Conservation (phyloP, 768 basidiomycete genomes). For the Coprinopsis cinerea region DNA sequence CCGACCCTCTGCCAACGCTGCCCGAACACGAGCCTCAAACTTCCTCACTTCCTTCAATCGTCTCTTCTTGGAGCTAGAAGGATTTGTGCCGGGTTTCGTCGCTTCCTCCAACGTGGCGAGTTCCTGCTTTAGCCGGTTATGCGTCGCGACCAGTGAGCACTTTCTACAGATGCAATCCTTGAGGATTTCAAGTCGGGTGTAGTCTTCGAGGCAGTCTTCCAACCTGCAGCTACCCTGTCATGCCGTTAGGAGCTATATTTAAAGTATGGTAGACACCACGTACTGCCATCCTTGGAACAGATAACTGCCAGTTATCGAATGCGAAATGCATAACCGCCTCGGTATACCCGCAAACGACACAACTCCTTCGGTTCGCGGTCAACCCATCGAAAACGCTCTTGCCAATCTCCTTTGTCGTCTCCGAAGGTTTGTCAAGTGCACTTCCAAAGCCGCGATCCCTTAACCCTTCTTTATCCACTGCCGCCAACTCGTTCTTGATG, state of each 20-base stretch:
- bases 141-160: constrained; percentile 82
- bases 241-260: not conserved
- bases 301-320: constrained; percentile 80
- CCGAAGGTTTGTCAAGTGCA: constrained; percentile 32
- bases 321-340: constrained; percentile 91
- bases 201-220: constrained; percentile 82
- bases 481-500: constrained; percentile 75
- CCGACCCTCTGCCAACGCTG: constrained; percentile 63
- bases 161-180: constrained; percentile 91
- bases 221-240: constrained; percentile 58
- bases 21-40: constrained; percentile 54
- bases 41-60: constrained; percentile 65
- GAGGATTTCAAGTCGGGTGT: constrained; percentile 82
- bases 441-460: constrained; percentile 69
- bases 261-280: constrained; percentile 23
- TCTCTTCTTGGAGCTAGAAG: constrained; percentile 70
- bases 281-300: constrained; percentile 60
- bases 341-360: constrained; percentile 86
- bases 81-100: constrained; percentile 31
- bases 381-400: constrained; percentile 85
- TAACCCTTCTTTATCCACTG: constrained; percentile 65
- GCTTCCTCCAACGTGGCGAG: constrained; percentile 49
- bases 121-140: constrained; percentile 56
- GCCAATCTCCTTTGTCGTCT: constrained; percentile 21
- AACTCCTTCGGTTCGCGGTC: constrained; percentile 85